Percentiles rank a stretch among this genome's conserved stretches.
Evolutionary conservation across 2,329 filamentous ascomycete species (phyloP).

Genomic region (Epichloe festucae): DNA sequence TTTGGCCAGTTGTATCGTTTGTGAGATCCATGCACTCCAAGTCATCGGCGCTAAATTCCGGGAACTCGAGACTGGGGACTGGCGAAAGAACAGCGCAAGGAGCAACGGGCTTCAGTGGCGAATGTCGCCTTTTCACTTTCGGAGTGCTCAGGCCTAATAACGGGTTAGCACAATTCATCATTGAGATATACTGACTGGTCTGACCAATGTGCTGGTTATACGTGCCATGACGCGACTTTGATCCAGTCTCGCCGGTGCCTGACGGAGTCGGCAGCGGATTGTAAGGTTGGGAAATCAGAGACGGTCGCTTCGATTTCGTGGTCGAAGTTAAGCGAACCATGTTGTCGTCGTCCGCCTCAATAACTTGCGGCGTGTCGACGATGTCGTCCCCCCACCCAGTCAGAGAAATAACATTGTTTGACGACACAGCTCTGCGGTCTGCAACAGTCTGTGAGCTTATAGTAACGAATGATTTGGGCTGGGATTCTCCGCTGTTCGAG

Average conservation of each 20-base stretch:
- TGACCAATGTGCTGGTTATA: slow-evolving; percentile 5
- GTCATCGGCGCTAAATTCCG: slow-evolving; percentile 22
- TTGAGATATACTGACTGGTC: not conserved
- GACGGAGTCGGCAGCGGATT: slow-evolving; percentile 30
- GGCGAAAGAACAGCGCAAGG: slow-evolving; percentile 8
- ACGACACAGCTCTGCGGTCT: not conserved
- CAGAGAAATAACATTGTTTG: slow-evolving; percentile 12
- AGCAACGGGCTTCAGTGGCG: slow-evolving; percentile 15
- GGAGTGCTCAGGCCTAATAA: slow-evolving; percentile 1
- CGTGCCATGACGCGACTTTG: slow-evolving; percentile 9
- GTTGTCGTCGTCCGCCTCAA: slow-evolving; percentile 16
- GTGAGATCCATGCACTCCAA: slow-evolving; percentile 29
- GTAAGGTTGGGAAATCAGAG: slow-evolving; percentile 28
- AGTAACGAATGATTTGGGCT: not conserved
- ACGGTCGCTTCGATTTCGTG: slow-evolving; percentile 31
- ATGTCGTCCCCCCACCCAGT: slow-evolving; percentile 9
- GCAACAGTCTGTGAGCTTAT: not conserved
- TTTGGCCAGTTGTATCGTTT: slow-evolving; percentile 20
- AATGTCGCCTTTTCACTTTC: slow-evolving; percentile 13
- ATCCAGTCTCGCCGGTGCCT: slow-evolving; percentile 10
- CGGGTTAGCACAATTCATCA: not conserved
- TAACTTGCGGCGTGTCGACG: slow-evolving; percentile 16
- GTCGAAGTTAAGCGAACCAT: slow-evolving; percentile 35
- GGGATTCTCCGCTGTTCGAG: not conserved
- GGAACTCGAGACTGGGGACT: slow-evolving; percentile 19